A percentile compares a stretch with the other conserved stretches of the same genome.
Conservation (phyloP, 2,329 filamentous ascomycete genomes). For the Penicillium vulpinum region DNA sequence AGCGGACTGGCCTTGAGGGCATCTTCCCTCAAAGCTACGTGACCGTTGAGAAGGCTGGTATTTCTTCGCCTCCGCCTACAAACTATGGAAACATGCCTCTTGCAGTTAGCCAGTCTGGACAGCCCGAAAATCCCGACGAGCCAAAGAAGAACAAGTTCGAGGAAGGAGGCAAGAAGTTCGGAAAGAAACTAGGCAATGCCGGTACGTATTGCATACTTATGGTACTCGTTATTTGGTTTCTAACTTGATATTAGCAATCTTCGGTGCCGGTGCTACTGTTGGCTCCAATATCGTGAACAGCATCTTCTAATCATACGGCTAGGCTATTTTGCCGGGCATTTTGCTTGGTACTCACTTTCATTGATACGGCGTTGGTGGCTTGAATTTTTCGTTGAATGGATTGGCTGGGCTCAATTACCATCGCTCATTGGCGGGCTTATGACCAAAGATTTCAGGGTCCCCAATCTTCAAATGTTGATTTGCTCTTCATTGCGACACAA, state of each 20-base stretch:
- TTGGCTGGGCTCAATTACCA: not conserved
- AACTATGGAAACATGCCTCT: constrained; percentile 67
- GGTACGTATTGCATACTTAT: constrained; percentile 35
- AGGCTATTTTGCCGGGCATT: not conserved
- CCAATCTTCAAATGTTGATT: not conserved
- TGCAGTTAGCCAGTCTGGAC: constrained; percentile 63
- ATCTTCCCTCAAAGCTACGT: constrained; percentile 97
- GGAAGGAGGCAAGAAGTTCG: constrained; percentile 87
- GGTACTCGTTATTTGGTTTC: not conserved
- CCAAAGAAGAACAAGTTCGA: constrained; percentile 63
- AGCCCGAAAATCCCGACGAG: constrained; percentile 44
- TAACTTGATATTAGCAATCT: constrained; percentile 64
- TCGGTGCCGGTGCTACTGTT: constrained; percentile 88
- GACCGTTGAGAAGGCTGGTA: constrained; percentile 58
- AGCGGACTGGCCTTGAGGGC: constrained; percentile 78
- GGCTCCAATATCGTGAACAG: constrained; percentile 87
- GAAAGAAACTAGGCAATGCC: constrained; percentile 84
- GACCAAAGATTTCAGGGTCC: no score
- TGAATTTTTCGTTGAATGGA: constrained; percentile 14
- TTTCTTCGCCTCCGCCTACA: constrained; percentile 40
- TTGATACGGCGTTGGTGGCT: constrained; percentile 38
- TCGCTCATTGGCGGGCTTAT: not conserved
- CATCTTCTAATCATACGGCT: constrained; percentile 65
- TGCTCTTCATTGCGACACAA: not conserved
- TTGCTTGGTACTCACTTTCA: constrained; percentile 20